Base-by-base conservation (phyloP, 2,329 filamentous ascomycete species). In the Lachnellula arida region DNA sequence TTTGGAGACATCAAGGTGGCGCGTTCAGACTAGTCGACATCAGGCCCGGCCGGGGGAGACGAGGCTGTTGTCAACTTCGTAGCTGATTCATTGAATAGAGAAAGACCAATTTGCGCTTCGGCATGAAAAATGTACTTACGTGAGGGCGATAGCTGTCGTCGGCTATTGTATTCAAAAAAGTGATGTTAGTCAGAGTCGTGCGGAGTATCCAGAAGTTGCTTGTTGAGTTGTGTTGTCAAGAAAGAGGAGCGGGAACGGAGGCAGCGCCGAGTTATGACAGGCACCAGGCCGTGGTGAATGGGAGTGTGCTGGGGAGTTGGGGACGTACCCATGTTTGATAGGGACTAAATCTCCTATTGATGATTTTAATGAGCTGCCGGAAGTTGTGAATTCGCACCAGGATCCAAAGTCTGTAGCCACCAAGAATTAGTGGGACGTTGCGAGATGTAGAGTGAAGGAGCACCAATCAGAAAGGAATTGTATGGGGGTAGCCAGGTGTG, bases 1-100 rank as follows among this genome's bases (percentile, higher is more conserved):
- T 47, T 49, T 25, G 7, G 23, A 42, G 37, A 52, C 56, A 57
- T 62, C 58, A 59, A 56, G 58, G 60, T 59, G 57, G 55, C 55
- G 49, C 39, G 50, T 52, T 55, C 51, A 43, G 50, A 51, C 48
- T 43, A 58, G 51, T 53, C 34, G 40, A 46, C 44, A 28, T 40
- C n/a, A 17, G 37, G n/a, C 37, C 37, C n/a, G 14, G 37, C 53
- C 34, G 43, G 37, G 35, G 54, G n/a, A 50, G 42, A 59, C 51
- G 52, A 49, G 46, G 52, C 56, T 57, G 46, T 39, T 17, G 32
- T 22, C 22, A 55, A 44, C 25, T 46, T 44, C 46, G 52, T 49
- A 44, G 46, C 28, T 35, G 17, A 14, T 19, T 34, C 34, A 23
- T 42, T 32, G 17, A 46, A 40, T 22, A 22, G 15, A 19, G 39